phyloP scores from a whole-genome alignment of 345 rosid species.

The Citrus inodora region DNA sequence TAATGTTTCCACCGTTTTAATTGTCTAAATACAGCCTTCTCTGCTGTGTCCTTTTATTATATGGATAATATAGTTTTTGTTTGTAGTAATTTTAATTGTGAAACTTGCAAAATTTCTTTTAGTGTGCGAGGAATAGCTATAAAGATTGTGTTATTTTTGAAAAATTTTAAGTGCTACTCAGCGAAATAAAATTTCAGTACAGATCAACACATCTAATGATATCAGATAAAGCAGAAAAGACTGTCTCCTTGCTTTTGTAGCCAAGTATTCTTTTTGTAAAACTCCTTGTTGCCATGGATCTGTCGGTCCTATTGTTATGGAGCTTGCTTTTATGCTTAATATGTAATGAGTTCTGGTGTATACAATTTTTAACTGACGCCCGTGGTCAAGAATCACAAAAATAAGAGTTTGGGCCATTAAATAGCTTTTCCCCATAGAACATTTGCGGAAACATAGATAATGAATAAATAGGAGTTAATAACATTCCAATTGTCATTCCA shows the following conservation, averaged over 20 bases:
- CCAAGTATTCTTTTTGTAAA: background rate
- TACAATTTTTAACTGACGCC: background rate
- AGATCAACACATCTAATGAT: background rate
- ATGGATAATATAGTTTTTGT: background rate
- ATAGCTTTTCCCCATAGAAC: too few species aligned
- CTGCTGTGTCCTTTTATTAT: background rate
- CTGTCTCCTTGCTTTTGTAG: background rate
- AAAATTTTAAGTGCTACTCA: background rate
- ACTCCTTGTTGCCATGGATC: background rate
- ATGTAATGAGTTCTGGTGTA: too few species aligned
- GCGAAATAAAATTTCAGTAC: background rate
- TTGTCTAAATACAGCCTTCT: background rate
- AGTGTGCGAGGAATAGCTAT: background rate
- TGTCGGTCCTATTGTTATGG: too few species aligned
- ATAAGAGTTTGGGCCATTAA: too few species aligned
- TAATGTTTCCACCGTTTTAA: background rate
- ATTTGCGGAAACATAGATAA: too few species aligned
- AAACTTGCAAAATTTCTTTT: background rate
- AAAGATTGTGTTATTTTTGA: background rate
- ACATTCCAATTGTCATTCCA: too few species aligned
- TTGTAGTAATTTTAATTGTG: background rate
- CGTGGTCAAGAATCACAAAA: too few species aligned
- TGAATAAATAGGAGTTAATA: too few species aligned
- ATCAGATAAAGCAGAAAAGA: background rate
- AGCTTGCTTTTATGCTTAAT: too few species aligned